Conservation (phyloP, 495 filamentous ascomycete species). For the Aspergillus carlsbadensis region DNA sequence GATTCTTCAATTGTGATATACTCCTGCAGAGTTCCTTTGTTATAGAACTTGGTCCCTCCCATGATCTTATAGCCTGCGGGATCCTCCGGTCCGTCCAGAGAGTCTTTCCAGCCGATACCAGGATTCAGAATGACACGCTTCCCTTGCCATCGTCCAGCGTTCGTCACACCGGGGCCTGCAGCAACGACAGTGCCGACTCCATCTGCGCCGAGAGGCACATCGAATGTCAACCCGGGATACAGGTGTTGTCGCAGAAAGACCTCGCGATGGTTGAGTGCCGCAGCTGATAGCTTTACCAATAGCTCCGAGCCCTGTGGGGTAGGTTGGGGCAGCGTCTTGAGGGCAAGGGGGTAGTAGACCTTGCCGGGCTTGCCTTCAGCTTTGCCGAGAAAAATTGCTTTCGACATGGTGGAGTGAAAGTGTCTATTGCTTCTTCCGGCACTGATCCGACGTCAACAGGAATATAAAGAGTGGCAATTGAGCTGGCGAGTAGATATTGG, state of each 20-base stretch:
- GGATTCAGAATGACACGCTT: slow-evolving; percentile 77
- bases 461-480: background rate
- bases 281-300: slow-evolving; percentile 67
- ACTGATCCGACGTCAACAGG: no score
- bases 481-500: background rate
- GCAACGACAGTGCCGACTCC: slow-evolving; percentile 70
- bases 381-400: slow-evolving; percentile 47
- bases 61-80: slow-evolving; percentile 62
- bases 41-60: slow-evolving; percentile 63
- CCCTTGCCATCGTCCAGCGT: slow-evolving; percentile 49
- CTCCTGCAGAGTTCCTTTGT: slow-evolving; percentile 70
- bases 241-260: slow-evolving; percentile 88
- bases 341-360: slow-evolving; percentile 71
- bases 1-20: slow-evolving; percentile 62
- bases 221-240: slow-evolving; percentile 80
- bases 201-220: slow-evolving; percentile 73
- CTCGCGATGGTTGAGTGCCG: slow-evolving; percentile 88
- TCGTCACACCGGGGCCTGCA: slow-evolving; percentile 52
- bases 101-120: slow-evolving; percentile 68
- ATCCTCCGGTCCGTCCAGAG: slow-evolving; percentile 71
- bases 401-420: slow-evolving; percentile 46
- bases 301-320: slow-evolving; percentile 62
- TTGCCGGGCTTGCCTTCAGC: slow-evolving; percentile 64
- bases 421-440: background rate
- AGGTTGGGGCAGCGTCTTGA: slow-evolving; percentile 57